Base-by-base conservation (phyloP, 2,329 filamentous ascomycete species). In the Cladophialophora psammophila region DNA sequence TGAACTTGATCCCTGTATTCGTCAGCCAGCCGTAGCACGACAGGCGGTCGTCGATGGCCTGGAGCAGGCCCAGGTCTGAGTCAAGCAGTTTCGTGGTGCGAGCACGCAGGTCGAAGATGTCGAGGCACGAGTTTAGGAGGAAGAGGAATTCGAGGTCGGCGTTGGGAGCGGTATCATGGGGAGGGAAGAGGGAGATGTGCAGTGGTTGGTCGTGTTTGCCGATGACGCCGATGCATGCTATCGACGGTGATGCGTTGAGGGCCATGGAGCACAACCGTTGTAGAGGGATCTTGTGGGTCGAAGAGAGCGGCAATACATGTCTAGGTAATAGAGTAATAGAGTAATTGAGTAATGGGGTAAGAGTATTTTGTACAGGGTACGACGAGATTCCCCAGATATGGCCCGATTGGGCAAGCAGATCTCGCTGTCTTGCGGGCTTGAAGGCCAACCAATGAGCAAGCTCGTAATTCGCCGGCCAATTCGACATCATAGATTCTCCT, bases 191-290 rank as follows among this genome's bases (percentile, higher is more conserved):
- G 68, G 92, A 89, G 74, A 97, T 91, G 81, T 98, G 94, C 72
- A 98, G 90, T 66, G 94, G 95, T 77, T 97, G 97, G 82, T 98
- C 96, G 79, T 96, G 91, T 81, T 95, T 93, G 73, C 95, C 94
- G 75, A 99, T 96, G 60, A 98, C 85, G 79, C 93, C 94, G 74
- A 99, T 89, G 77, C 94, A 97, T 79, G 93, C 94, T 79, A 98
- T 95, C 40, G 91, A 92, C 35, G 94, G 90, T 63, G 78, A 76
- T 45, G 82, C 67, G 45, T 71, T 70, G 54, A 72, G 61, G 26
- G 67, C 69, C 71, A 71, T 73, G 18, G 45, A 55, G 45, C 20
- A 20, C 45, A n/a, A 50, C 18, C 18, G 5, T 6, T 38, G 2
- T 18, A 50, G 4, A 18, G 18, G 2, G 45, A 50, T 50, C 3